Evolutionary conservation across 2,329 filamentous ascomycete genomes (phyloP).

Genomic region (Apiospora arundinis): DNA sequence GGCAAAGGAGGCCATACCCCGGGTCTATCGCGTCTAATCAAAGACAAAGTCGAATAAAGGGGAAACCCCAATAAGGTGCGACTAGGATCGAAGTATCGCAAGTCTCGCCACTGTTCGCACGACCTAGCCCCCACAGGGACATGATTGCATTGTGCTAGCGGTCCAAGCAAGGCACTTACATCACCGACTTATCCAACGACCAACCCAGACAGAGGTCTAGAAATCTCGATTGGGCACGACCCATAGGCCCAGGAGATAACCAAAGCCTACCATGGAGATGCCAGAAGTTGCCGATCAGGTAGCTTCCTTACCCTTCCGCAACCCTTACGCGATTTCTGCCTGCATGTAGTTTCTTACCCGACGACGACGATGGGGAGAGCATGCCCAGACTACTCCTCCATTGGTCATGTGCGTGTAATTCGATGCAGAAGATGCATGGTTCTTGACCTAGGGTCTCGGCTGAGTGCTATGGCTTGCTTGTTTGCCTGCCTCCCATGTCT

Average conservation of each 20-base stretch:
- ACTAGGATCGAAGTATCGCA: not conserved
- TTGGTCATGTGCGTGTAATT: constrained; percentile 15
- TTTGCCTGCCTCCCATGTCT: not conserved
- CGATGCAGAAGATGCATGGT: not conserved
- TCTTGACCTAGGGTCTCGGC: not conserved
- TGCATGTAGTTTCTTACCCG: not conserved
- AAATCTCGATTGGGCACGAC: not conserved
- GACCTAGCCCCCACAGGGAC: not conserved
- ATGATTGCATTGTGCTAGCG: constrained; percentile 12
- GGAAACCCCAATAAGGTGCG: not conserved
- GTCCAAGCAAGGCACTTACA: not conserved
- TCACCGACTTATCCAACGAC: constrained; percentile 1
- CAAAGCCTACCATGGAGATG: not conserved
- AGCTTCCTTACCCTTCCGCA: not conserved
- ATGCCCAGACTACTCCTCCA: not conserved
- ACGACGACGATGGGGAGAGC: not conserved
- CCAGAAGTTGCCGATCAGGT: not conserved
- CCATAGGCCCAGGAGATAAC: not conserved
- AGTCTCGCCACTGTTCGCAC: not conserved
- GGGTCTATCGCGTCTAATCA: constrained; percentile 14
- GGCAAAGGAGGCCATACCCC: constrained; percentile 1
- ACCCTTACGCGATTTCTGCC: not conserved
- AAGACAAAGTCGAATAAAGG: constrained; percentile 9
- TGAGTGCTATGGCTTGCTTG: not conserved
- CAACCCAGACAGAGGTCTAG: not conserved